phyloP scores from a whole-genome alignment of 2,329 filamentous ascomycete species.

The Trichoderma sp. region DNA sequence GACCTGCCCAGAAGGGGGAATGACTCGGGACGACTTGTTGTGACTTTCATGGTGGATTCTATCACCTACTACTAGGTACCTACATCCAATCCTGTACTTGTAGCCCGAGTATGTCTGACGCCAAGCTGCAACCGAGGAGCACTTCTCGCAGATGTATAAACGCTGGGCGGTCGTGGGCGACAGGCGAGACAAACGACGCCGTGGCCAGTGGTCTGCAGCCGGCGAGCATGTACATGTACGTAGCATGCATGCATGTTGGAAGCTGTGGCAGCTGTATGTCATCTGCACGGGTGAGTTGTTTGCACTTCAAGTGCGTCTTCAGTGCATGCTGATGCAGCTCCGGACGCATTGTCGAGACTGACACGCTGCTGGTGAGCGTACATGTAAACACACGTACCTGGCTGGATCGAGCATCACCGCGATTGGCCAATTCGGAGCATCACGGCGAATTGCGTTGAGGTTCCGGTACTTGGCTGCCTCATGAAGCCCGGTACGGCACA shows the following conservation, averaged over 20 bases:
- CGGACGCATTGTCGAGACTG: conserved; percentile 1
- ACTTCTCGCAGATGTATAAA: too few relatives aligned
- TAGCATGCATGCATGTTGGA: neutral
- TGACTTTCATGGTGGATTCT: conserved; percentile 4
- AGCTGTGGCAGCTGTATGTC: conserved; percentile 14
- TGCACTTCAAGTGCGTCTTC: conserved; percentile 14
- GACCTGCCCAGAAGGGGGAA: conserved; percentile 15
- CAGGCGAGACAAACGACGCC: conserved; percentile 5
- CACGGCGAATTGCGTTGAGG: neutral
- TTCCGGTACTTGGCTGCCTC: neutral
- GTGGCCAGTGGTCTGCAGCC: conserved; percentile 13
- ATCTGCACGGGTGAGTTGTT: conserved; percentile 27
- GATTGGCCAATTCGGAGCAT: neutral
- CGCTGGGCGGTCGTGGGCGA: neutral
- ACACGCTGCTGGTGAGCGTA: neutral
- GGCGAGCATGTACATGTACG: neutral
- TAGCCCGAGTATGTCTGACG: neutral
- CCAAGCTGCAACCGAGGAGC: too few relatives aligned
- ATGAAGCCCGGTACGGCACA: neutral
- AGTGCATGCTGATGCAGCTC: conserved; percentile 6
- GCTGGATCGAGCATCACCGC: neutral
- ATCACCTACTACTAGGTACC: conserved; percentile 16
- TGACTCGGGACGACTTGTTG: conserved; percentile 11
- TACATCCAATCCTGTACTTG: conserved; percentile 1
- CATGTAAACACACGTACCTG: neutral